phyloP scores from a whole-genome alignment of 2,329 filamentous ascomycete species.

The Zalaria sp. region DNA sequence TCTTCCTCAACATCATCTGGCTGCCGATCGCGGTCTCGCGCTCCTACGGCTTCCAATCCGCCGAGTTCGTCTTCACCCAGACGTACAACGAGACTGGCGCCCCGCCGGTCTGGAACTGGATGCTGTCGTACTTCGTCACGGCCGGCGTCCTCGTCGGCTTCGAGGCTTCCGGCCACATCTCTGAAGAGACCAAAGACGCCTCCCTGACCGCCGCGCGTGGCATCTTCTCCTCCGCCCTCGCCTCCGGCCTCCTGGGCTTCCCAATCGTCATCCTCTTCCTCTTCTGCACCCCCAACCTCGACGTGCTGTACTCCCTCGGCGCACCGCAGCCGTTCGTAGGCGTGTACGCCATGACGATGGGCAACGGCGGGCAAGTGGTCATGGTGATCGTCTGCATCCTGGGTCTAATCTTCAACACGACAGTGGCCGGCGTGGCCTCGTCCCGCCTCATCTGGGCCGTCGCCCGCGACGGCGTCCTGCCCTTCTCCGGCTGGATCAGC shows the following conservation, averaged over 20 bases:
- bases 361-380: constrained; percentile 42
- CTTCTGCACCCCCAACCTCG: constrained; percentile 42
- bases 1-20: constrained; percentile 47
- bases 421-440: constrained; percentile 43
- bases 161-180: constrained; percentile 46
- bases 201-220: constrained; percentile 40
- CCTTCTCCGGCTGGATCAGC: constrained; percentile 45
- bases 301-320: constrained; percentile 38
- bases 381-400: constrained; percentile 45
- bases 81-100: constrained; percentile 39
- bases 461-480: constrained; percentile 45
- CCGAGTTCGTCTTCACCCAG: constrained; percentile 45
- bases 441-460: constrained; percentile 50
- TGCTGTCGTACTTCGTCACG: constrained; percentile 46
- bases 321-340: constrained; percentile 45
- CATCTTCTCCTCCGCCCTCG: constrained; percentile 47
- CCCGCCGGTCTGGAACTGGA: constrained; percentile 48
- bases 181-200: constrained; percentile 47
- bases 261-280: constrained; percentile 43
- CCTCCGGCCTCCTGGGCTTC: constrained; percentile 42
- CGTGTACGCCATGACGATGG: constrained; percentile 43
- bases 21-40: constrained; percentile 42
- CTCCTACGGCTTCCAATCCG: constrained; percentile 43
- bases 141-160: constrained; percentile 48
- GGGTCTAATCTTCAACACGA: constrained; percentile 40